Percentiles rank a stretch among this genome's conserved stretches.
phyloP scores from a whole-genome alignment of 495 filamentous ascomycete species.

The Penicillium turbatum region DNA sequence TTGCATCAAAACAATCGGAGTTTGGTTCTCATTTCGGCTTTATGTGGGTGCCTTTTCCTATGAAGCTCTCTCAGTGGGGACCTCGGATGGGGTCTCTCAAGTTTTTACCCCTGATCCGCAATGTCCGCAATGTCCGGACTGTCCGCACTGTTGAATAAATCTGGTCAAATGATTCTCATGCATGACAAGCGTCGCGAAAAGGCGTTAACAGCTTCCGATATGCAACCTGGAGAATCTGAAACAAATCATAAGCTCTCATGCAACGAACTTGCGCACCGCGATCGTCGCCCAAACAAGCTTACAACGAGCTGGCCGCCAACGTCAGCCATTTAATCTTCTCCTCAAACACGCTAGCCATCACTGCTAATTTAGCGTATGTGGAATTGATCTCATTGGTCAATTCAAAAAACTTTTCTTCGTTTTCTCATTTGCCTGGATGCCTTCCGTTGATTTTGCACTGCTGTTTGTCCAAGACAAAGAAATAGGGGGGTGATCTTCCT shows the following conservation, averaged over 20 bases:
- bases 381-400: constrained; percentile 13
- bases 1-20: constrained; percentile 10
- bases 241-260: constrained; percentile 29
- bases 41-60: constrained; percentile 1
- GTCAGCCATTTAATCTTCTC: constrained; percentile 12
- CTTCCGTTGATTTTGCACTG: background rate
- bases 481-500: constrained; percentile 12
- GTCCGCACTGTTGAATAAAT: too few relatives aligned
- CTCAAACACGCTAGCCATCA: constrained; percentile 27
- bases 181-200: constrained; percentile 4
- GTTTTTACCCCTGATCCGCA: constrained; percentile 9
- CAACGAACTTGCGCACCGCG: constrained; percentile 30
- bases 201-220: background rate
- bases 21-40: constrained; percentile 9
- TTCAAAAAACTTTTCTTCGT: background rate
- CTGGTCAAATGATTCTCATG: too few relatives aligned
- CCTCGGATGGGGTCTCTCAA: constrained; percentile 25
- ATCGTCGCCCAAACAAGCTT: constrained; percentile 26
- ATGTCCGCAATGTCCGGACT: background rate
- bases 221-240: constrained; percentile 20
- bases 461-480: background rate
- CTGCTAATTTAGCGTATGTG: constrained; percentile 15
- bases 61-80: constrained; percentile 20
- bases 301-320: constrained; percentile 11
- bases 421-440: constrained; percentile 1